Conservation (phyloP, 768 basidiomycete genomes). For the Tephrocybe sp. region DNA sequence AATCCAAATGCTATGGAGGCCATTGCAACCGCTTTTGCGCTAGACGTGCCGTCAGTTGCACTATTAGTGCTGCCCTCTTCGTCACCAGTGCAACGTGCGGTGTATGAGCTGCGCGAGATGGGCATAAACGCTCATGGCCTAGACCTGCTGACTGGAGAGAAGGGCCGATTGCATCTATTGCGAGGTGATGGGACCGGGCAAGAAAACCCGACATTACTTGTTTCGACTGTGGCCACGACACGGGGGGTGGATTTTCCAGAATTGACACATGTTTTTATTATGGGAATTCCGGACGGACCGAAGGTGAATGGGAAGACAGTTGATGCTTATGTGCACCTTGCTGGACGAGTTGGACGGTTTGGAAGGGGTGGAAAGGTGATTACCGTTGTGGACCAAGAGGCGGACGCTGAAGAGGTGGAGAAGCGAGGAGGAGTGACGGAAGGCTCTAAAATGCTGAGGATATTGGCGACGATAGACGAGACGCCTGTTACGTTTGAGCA, state of each 20-base stretch:
- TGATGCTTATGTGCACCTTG: conserved; percentile 68
- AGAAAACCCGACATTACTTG: conserved; percentile 62
- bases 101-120: conserved; percentile 62
- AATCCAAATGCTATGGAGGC: conserved; percentile 62
- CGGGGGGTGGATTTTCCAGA: conserved; percentile 74
- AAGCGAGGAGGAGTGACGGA: conserved; percentile 23
- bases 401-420: conserved; percentile 23
- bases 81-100: conserved; percentile 59
- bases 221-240: conserved; percentile 67
- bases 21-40: conserved; percentile 66
- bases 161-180: conserved; percentile 44
- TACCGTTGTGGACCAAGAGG: conserved; percentile 50
- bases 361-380: conserved; percentile 67
- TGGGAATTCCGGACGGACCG: conserved; percentile 56
- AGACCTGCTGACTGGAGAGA: conserved; percentile 47
- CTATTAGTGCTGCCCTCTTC: conserved; percentile 68
- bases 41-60: conserved; percentile 69
- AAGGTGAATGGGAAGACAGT: conserved; percentile 40
- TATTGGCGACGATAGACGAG: conserved; percentile 46
- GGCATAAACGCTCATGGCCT: conserved; percentile 68
- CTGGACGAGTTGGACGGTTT: conserved; percentile 77
- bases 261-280: conserved; percentile 73
- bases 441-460: conserved; percentile 40
- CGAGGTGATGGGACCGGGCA: conserved; percentile 30
- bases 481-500: conserved; percentile 47